Evolutionary conservation across 1,284 basidiomycete genomes (phyloP).

Genomic region (Ceratobasidium sp.): DNA sequence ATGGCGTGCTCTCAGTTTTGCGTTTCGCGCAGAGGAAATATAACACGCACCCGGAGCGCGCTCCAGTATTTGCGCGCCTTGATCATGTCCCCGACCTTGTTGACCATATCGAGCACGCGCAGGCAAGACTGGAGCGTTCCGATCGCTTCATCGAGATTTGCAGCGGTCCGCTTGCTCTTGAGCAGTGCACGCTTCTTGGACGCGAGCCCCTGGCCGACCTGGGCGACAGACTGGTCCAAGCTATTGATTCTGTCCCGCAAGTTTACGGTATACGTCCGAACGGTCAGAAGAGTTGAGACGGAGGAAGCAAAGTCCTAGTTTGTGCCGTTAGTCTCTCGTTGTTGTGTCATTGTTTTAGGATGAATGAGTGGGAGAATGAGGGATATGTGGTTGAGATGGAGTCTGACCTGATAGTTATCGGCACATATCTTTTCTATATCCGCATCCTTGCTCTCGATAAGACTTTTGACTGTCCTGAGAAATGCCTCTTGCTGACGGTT

Average conservation of each 20-base stretch:
- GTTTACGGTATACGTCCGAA: conserved; percentile 87
- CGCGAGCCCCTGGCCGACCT: conserved; percentile 84
- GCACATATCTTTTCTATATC: conserved; percentile 97
- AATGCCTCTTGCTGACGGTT: conserved; percentile 92
- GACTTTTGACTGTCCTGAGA: conserved; percentile 83
- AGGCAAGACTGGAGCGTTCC: conserved; percentile 93
- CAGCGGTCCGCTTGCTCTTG: conserved; percentile 90
- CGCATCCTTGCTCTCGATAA: conserved; percentile 92
- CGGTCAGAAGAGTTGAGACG: conserved; percentile 93
- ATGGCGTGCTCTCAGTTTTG: conserved; percentile 7
- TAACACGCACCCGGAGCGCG: conserved; percentile 83
- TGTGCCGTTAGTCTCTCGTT: neutral
- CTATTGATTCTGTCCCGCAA: conserved; percentile 80
- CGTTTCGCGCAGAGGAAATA: conserved; percentile 43
- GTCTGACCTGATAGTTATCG: conserved; percentile 84
- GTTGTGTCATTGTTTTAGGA: neutral
- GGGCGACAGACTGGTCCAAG: conserved; percentile 74
- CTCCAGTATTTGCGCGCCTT: conserved; percentile 95
- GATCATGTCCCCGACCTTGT: conserved; percentile 93
- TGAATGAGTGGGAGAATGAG: neutral
- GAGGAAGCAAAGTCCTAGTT: conserved; percentile 89
- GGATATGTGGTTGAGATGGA: neutral
- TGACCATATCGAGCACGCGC: conserved; percentile 92
- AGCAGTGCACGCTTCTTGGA: conserved; percentile 91
- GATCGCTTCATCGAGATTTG: conserved; percentile 95